Evolutionary conservation across 1,284 basidiomycete genomes (phyloP), one percentile per base, ranked within the genome.

Genomic region (Trametes pubescens): DNA sequence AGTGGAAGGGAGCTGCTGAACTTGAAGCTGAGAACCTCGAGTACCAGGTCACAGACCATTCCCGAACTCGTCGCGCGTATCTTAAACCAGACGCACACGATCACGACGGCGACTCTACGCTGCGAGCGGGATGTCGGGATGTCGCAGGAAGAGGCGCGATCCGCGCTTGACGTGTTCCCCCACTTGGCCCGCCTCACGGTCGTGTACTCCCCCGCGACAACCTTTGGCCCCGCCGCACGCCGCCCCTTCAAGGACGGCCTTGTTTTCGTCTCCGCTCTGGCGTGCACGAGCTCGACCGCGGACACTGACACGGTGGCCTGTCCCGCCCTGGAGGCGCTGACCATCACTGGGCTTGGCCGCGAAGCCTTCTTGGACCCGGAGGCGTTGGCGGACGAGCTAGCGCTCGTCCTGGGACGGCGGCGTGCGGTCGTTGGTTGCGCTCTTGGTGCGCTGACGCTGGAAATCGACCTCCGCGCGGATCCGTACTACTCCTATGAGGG

Each of bases 311-410:
- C 21, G 1, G 14, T 34, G 4, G 26, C n/a, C 29, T 46, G 40
- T 18, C 53, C 40, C 29, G 53, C 53, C 21, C 53, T 55, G 10
- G 40, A 55, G 26, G 26, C 26, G 21, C 37, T 54, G 4, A 21
- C 22, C 29, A 4, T 55, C 26, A n/a, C 14, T 18, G 16, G 40
- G 6, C 16, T 32, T 2, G 40, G 34, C 29, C 38, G 10, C 18
- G 11, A n/a, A 7, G 21, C 22, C 29, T 21, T 55, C 26, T 13
- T 40, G 24, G 37, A n/a, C 7, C n/a, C 29, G 29, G 14, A 32
- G n/a, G 35, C 10, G 21, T 40, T 26, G 35, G 34, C 34, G 51
- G 10, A 14, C 16, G 21, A 18, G 38, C 7, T 55, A 14, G 53
- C 13, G 40, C n/a, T 26, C 26, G 29, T 55, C 4, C n/a, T 55